Percentiles rank a stretch among this genome's conserved stretches.
Evolutionary conservation across 352 stramenopile genomes (phyloP).

Genomic region (Blastocystis sp.): DNA sequence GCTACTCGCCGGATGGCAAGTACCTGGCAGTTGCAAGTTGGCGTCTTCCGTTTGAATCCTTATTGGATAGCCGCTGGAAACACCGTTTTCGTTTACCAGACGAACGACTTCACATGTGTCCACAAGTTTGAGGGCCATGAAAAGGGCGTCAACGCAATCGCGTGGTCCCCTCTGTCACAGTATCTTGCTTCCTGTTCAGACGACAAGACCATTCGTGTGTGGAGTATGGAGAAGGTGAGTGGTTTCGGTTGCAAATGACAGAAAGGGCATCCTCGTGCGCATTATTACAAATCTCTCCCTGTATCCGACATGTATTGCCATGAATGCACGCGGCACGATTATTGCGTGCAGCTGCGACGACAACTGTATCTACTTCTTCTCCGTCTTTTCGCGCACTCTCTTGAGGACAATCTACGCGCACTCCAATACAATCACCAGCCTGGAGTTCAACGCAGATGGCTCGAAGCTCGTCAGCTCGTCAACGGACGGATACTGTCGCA

Average conservation of each 20-base stretch:
- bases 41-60: not conserved
- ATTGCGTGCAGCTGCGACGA: conserved; percentile 27
- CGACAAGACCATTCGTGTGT: conserved; percentile 53
- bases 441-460: conserved; percentile 2
- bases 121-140: conserved; percentile 50
- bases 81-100: not conserved
- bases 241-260: not conserved
- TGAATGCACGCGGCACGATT: conserved; percentile 34
- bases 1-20: not conserved
- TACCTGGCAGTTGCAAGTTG: conserved; percentile 30
- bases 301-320: conserved; percentile 8
- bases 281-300: conserved; percentile 2
- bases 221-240: conserved; percentile 11
- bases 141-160: conserved; percentile 37
- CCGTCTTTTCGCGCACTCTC: conserved; percentile 25
- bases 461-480: conserved; percentile 3
- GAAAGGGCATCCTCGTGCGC: conserved; percentile 11
- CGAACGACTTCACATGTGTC: not conserved
- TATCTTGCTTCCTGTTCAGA: conserved; percentile 55
- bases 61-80: conserved; percentile 14
- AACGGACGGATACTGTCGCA: conserved; percentile 36
- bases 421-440: conserved; percentile 29
- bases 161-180: conserved; percentile 3
- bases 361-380: conserved; percentile 52
- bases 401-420: conserved; percentile 32